phyloP scores from a whole-genome alignment of 257 asterid genomes.

The Fraxinus americana region DNA sequence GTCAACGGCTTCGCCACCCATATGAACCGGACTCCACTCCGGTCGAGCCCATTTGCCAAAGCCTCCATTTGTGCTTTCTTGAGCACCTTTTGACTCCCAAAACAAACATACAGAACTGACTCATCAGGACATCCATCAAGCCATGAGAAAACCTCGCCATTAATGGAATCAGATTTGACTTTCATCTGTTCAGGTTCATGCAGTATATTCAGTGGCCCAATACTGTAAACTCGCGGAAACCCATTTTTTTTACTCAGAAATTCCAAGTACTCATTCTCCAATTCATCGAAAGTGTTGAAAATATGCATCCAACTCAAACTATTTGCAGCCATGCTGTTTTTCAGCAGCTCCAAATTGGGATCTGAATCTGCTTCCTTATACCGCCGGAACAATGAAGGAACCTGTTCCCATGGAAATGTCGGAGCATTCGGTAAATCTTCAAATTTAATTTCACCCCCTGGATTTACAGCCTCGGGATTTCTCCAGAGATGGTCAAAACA shows the following conservation, averaged over 20 bases:
- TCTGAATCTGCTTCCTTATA: slow-evolving; percentile 40
- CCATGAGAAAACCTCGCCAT: slow-evolving; percentile 37
- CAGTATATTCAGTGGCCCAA: slow-evolving; percentile 59
- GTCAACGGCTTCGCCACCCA: slow-evolving; percentile 50
- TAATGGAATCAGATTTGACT: neutral
- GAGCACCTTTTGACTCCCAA: slow-evolving; percentile 70
- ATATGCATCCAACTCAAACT: slow-evolving; percentile 54
- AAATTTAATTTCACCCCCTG: slow-evolving; percentile 28
- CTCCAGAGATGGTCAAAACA: slow-evolving; percentile 34
- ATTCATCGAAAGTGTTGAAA: slow-evolving; percentile 48
- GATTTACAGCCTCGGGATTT: slow-evolving; percentile 23
- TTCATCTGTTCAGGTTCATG: slow-evolving; percentile 28
- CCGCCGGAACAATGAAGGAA: slow-evolving; percentile 52
- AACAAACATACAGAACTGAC: slow-evolving; percentile 68
- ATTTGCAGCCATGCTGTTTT: slow-evolving; percentile 45
- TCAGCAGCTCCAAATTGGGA: slow-evolving; percentile 28
- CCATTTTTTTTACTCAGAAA: slow-evolving; percentile 39
- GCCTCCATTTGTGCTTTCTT: slow-evolving; percentile 63
- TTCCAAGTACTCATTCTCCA: slow-evolving; percentile 55
- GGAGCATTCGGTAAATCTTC: slow-evolving; percentile 57
- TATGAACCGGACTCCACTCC: slow-evolving; percentile 57
- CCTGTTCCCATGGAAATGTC: slow-evolving; percentile 38
- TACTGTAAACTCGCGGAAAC: slow-evolving; percentile 41
- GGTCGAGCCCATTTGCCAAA: slow-evolving; percentile 58
- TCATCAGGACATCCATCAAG: slow-evolving; percentile 47